These are phyloP conservation scores for Mycena amicta DNA, from an alignment of 768 basidiomycete genomes.

Conservation along the genomic window DNA sequence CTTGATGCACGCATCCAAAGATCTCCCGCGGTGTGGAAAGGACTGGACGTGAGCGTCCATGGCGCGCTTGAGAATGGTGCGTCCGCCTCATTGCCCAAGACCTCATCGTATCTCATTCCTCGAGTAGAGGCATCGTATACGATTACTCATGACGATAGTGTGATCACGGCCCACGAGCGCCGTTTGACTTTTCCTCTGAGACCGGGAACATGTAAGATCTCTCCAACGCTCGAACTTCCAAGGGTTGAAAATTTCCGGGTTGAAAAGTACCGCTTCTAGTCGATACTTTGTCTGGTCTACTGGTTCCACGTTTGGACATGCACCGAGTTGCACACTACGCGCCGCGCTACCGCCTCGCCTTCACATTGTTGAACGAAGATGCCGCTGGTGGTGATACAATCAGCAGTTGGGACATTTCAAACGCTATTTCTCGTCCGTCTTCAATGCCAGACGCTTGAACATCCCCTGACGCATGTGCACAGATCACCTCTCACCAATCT, in stretches of 20 bases:
- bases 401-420: conserved; percentile 72
- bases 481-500: conserved; percentile 75
- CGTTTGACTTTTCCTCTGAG: conserved; percentile 34
- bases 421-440: conserved; percentile 63
- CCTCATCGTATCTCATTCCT: neutral
- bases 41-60: conserved; percentile 41
- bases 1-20: conserved; percentile 29
- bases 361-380: conserved; percentile 92
- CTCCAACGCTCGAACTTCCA: neutral
- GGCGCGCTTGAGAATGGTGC: conserved; percentile 35
- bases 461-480: conserved; percentile 1
- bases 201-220: conserved; percentile 23
- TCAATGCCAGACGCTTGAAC: neutral
- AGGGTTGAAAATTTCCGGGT: neutral
- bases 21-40: conserved; percentile 41
- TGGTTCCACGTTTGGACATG: conserved; percentile 39
- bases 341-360: conserved; percentile 82
- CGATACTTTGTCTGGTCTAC: conserved; percentile 36
- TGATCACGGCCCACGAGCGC: conserved; percentile 28
- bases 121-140: conserved; percentile 26
- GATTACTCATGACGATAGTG: conserved; percentile 22
- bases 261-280: conserved; percentile 31
- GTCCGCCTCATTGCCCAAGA: conserved; percentile 14
- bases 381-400: conserved; percentile 63
- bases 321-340: conserved; percentile 74